Conservation (phyloP, 495 filamentous ascomycete species). For the Talaromyces nanjingensis region DNA sequence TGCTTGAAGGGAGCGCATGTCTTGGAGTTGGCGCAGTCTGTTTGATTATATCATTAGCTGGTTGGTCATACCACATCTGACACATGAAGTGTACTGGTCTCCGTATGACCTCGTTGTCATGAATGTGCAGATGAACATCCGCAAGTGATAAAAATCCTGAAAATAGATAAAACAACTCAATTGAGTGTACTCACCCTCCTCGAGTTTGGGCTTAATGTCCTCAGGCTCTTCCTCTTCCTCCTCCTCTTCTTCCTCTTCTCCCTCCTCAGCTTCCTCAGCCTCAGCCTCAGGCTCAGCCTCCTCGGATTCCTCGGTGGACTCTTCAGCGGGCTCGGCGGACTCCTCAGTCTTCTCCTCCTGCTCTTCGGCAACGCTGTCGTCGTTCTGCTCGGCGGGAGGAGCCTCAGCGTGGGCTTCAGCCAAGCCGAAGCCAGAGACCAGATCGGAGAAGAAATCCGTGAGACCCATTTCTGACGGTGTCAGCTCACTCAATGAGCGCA, state of each 20-base stretch:
- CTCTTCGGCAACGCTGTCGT: conserved; percentile 43
- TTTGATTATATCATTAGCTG: conserved; percentile 9
- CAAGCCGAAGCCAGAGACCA: conserved; percentile 51
- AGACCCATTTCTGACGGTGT: conserved; percentile 48
- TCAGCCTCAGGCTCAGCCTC: conserved; percentile 38
- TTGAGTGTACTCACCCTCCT: conserved; percentile 66
- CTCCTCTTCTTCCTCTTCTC: conserved; percentile 55
- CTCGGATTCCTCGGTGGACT: conserved; percentile 26
- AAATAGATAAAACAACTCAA: neutral
- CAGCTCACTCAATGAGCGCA: conserved; percentile 8
- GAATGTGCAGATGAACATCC: neutral
- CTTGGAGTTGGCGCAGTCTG: conserved; percentile 83
- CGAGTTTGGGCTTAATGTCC: conserved; percentile 81
- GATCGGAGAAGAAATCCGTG: conserved; percentile 57
- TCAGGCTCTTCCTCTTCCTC: conserved; percentile 85
- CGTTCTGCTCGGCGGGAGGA: conserved; percentile 42
- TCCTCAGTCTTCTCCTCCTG: conserved; percentile 34
- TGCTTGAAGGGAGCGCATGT: conserved; percentile 85
- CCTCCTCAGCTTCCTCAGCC: conserved; percentile 40
- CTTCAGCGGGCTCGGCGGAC: conserved; percentile 22
- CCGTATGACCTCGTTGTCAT: neutral
- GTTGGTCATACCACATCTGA: neutral
- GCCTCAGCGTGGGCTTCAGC: conserved; percentile 56
- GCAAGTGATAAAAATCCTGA: neutral
- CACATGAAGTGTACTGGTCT: neutral